Base-by-base conservation (phyloP, 2,329 filamentous ascomycete species). In the Dactylellina leptospora region DNA sequence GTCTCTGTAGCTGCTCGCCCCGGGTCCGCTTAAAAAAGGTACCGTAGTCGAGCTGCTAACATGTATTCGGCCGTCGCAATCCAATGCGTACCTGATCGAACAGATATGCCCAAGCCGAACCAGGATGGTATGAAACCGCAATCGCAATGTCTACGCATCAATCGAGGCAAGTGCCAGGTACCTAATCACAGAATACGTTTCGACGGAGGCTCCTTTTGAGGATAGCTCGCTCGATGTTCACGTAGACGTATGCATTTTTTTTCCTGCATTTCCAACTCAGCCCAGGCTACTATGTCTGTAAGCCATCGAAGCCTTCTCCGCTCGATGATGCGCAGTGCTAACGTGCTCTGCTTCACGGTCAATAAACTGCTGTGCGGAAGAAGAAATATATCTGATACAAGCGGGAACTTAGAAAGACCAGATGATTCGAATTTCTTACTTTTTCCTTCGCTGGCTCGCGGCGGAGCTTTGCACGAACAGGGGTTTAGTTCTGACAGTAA, bases 341-440 rank as follows among this genome's bases (percentile, higher is more conserved):
- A n/a, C n/a, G n/a, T n/a, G n/a, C n/a, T n/a, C n/a, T n/a, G n/a
- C n/a, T n/a, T n/a, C n/a, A n/a, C n/a, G n/a, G n/a, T n/a, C n/a
- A n/a, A n/a, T n/a, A n/a, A n/a, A n/a, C n/a, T n/a, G n/a, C n/a
- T n/a, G n/a, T 44, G 30, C 30, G 36, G 36, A 66, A 66, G 61
- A 66, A 66, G 61, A 66, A 66, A 66, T 66, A 66, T 66, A 66
- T 66, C 61, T 66, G 61, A 66, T 64, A 64, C 61, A 58, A 33
- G 51, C 51, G 51, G 61, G 61, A 56, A 66, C 51, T 33, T 36
- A 50, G 51, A 66, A 66, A 66, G 61, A 66, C 61, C 61, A 66
- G 61, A 66, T 66, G 61, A 66, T 66, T 66, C 60, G 60, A 56
- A 42, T 23, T 28, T 27, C 40, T 58, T 45, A 16, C 30, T 28